Percentiles rank a stretch among this genome's conserved stretches.
These are phyloP conservation scores for Chalciporus pseudorubinellus DNA, from an alignment of 768 basidiomycete species.

Conservation along the genomic window DNA sequence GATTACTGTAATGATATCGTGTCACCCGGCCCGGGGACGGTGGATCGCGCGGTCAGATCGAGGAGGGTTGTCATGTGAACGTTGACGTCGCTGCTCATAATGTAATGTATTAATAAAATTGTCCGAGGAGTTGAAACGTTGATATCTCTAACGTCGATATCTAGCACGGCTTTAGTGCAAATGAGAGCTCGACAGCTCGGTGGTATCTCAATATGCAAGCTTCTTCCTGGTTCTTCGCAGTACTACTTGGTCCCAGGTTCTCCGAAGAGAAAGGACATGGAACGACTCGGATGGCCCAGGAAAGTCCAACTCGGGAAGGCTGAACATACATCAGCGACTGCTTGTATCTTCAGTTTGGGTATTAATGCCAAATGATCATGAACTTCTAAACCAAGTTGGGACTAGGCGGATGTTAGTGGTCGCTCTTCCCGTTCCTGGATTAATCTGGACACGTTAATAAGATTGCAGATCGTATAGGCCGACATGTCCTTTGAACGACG, in stretches of 20 bases:
- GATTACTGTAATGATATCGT: no score
- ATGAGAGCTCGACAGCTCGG: slow-evolving; percentile 3
- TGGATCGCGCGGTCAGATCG: neutral
- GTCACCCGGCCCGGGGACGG: no score
- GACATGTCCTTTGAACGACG: no score
- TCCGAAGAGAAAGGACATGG: slow-evolving; percentile 11
- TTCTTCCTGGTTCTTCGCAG: slow-evolving; percentile 1
- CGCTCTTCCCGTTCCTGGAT: no score
- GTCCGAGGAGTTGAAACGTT: slow-evolving; percentile 16
- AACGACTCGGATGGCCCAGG: neutral
- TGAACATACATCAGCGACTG: neutral
- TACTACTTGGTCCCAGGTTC: neutral
- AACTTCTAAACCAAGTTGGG: no score
- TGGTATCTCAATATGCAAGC: slow-evolving; percentile 2
- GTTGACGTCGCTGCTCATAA: neutral
- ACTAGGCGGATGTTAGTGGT: no score
- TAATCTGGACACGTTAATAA: no score
- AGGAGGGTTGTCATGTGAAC: neutral
- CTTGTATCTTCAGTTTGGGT: no score
- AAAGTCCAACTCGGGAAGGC: slow-evolving; percentile 1
- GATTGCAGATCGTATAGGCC: no score
- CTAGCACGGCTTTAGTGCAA: neutral
- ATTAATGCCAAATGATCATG: no score
- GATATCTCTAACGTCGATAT: neutral
- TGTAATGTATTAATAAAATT: neutral